These are phyloP conservation scores for Cladosporium sp. DNA, from an alignment of 2,329 filamentous ascomycete species.

Conservation along the genomic window DNA sequence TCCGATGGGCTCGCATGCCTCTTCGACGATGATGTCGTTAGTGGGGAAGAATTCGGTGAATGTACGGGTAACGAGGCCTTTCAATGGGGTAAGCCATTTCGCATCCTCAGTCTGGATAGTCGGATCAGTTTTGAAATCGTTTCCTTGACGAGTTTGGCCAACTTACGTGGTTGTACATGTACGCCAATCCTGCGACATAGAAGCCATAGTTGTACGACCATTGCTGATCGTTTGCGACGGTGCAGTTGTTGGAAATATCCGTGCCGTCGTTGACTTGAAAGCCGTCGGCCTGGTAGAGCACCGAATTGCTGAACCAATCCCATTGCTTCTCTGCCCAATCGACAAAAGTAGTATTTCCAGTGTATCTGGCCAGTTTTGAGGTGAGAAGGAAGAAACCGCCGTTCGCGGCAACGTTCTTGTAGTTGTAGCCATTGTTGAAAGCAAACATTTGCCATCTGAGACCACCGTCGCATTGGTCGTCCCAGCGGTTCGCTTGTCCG, in stretches of 20 bases:
- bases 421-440: constrained; percentile 52
- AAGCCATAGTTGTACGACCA: constrained; percentile 51
- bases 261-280: constrained; percentile 51
- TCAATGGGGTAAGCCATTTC: constrained; percentile 28
- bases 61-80: constrained; percentile 28
- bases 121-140: neutral
- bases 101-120: constrained; percentile 25
- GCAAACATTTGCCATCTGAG: constrained; percentile 43
- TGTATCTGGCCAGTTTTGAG: constrained; percentile 43
- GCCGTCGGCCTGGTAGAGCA: constrained; percentile 42
- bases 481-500: constrained; percentile 40
- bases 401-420: constrained; percentile 54
- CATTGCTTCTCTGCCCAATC: constrained; percentile 59
- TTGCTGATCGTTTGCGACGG: constrained; percentile 46
- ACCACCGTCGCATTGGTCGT: constrained; percentile 41
- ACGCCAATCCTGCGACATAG: constrained; percentile 49
- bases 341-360: constrained; percentile 55
- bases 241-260: constrained; percentile 48
- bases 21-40: constrained; percentile 44
- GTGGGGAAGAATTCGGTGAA: constrained; percentile 41
- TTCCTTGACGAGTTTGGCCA: constrained; percentile 23
- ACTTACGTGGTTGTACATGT: constrained; percentile 46
- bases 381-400: constrained; percentile 54
- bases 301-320: constrained; percentile 40
- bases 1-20: constrained; percentile 42